These are phyloP conservation scores for Ilyonectria sp. DNA, from an alignment of 2,329 filamentous ascomycete genomes.

Conservation along the genomic window DNA sequence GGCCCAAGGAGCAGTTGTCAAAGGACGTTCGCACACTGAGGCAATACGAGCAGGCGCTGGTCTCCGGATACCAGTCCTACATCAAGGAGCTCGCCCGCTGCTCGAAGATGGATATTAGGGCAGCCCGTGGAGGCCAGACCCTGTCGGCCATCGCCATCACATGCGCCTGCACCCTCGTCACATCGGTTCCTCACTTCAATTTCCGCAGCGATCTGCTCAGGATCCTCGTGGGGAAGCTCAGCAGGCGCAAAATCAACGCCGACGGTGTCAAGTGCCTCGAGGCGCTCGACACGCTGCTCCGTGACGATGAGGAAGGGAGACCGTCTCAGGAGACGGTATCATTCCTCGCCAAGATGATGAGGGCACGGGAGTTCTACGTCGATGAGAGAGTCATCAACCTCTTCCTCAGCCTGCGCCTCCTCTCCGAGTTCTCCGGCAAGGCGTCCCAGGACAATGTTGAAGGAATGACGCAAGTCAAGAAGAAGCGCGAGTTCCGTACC, in stretches of 20 bases:
- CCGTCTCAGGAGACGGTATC: constrained; percentile 89
- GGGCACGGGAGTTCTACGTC: constrained; percentile 84
- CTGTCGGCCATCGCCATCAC: constrained; percentile 84
- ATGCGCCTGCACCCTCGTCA: constrained; percentile 87
- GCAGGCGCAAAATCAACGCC: constrained; percentile 77
- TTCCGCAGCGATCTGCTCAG: constrained; percentile 90
- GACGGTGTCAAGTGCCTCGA: constrained; percentile 85
- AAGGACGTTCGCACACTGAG: constrained; percentile 91
- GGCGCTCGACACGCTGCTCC: constrained; percentile 86
- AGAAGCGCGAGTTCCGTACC: constrained; percentile 88
- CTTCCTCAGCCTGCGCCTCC: constrained; percentile 89
- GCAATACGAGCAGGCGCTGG: constrained; percentile 88
- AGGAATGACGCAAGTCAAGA: constrained; percentile 70
- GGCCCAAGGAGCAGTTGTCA: constrained; percentile 84
- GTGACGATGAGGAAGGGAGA: constrained; percentile 89
- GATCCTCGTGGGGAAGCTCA: constrained; percentile 88
- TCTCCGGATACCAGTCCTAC: constrained; percentile 88
- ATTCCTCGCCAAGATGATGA: constrained; percentile 95
- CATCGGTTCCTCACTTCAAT: constrained; percentile 95
- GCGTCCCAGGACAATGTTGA: constrained; percentile 86
- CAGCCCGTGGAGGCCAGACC: constrained; percentile 58
- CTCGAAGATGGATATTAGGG: constrained; percentile 69
- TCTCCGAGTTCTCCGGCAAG: constrained; percentile 90
- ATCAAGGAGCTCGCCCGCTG: constrained; percentile 81
- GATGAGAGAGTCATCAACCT: constrained; percentile 91